These are phyloP conservation scores for Tympanopsis confertula DNA, from an alignment of 2,329 filamentous ascomycete species.

Conservation along the genomic window DNA sequence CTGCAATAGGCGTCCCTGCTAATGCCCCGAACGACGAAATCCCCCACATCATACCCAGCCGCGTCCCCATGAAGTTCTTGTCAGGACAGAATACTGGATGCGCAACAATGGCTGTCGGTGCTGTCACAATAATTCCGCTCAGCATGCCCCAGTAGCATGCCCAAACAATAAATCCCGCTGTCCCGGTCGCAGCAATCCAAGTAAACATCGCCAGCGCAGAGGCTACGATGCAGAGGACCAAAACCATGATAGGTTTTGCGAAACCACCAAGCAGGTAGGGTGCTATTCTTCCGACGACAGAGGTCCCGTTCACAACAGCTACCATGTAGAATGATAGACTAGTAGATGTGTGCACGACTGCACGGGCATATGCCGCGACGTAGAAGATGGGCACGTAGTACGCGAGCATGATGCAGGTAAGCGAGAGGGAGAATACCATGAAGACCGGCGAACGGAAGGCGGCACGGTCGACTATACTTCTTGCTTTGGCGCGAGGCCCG, in stretches of 20 bases:
- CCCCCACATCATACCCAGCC: slow-evolving; percentile 20
- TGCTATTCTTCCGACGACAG: too few species aligned
- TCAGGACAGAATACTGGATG: neutral
- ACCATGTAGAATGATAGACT: too few species aligned
- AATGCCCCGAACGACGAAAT: slow-evolving; percentile 17
- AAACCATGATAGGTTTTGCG: too few species aligned
- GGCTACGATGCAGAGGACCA: neutral
- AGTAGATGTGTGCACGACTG: slow-evolving; percentile 26
- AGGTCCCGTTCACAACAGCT: too few species aligned
- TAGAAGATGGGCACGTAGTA: slow-evolving; percentile 39
- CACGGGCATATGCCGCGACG: slow-evolving; percentile 21
- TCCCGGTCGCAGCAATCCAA: too few species aligned
- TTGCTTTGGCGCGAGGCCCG: slow-evolving; percentile 32
- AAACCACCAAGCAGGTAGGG: too few species aligned
- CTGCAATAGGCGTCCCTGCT: slow-evolving; percentile 17
- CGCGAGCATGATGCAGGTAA: slow-evolving; percentile 34
- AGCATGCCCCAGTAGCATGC: too few species aligned
- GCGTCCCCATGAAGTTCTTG: neutral
- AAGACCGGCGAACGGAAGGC: slow-evolving; percentile 38
- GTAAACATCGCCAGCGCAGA: neutral
- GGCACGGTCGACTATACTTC: slow-evolving; percentile 34
- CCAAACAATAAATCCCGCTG: too few species aligned
- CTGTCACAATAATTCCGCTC: neutral
- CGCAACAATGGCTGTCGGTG: neutral
- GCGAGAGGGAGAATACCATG: slow-evolving; percentile 24